Percentiles rank a stretch among this genome's conserved stretches.
Conservation (phyloP, 148 eudicot genomes). For the Rhododendron simsii region DNA sequence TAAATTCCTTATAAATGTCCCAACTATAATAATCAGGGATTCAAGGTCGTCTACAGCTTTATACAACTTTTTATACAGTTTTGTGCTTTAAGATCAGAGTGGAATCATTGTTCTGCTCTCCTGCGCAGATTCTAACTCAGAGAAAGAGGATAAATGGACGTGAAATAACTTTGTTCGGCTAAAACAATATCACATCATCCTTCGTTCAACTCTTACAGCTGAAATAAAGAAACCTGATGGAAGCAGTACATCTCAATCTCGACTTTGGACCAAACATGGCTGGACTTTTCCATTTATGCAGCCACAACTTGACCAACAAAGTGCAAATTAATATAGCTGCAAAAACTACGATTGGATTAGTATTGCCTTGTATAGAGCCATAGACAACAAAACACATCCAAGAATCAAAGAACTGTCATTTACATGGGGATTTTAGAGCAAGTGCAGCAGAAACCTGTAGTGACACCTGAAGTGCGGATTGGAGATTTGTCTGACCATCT, state of each 20-base stretch:
- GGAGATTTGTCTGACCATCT: constrained; percentile 9
- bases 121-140: neutral
- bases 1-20: neutral
- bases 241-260: neutral
- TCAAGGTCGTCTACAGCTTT: too few relatives aligned
- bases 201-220: neutral
- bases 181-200: too few relatives aligned
- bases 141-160: neutral
- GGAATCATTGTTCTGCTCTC: neutral
- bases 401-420: neutral
- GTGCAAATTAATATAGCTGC: neutral
- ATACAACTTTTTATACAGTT: too few relatives aligned
- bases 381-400: neutral
- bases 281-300: neutral
- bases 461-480: neutral
- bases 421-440: neutral
- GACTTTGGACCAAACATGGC: neutral
- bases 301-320: neutral
- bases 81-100: too few relatives aligned
- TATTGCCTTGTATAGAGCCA: neutral
- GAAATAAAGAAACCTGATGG: too few relatives aligned
- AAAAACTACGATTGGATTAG: neutral
- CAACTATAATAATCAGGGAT: neutral
- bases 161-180: too few relatives aligned
- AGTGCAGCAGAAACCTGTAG: constrained; percentile 2